Conservation (phyloP, 345 rosid genomes). For the Dovyalis caffra region DNA sequence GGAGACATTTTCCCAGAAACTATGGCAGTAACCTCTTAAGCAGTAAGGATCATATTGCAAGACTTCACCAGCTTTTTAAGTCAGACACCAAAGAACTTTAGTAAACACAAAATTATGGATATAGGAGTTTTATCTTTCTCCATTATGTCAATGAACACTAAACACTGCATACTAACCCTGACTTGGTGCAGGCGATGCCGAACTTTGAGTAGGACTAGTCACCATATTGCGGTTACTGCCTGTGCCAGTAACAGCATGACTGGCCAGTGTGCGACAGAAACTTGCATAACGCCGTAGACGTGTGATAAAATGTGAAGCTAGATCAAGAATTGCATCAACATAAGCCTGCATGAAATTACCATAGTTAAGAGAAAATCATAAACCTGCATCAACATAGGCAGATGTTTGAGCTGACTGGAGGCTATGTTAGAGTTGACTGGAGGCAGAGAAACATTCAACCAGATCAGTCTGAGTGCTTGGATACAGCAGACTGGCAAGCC, state of each 20-base stretch:
- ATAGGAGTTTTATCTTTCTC: background rate
- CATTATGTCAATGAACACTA: conserved; percentile 3
- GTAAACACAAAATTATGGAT: background rate
- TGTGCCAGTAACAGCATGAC: conserved; percentile 90
- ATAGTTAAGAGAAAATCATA: conserved; percentile 20
- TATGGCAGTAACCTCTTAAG: background rate
- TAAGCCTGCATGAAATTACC: conserved; percentile 63
- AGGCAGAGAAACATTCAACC: background rate
- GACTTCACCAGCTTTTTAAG: background rate
- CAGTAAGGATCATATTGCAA: background rate
- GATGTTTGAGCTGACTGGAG: background rate
- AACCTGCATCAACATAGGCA: background rate
- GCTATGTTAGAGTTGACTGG: background rate
- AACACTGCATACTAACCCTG: conserved; percentile 60
- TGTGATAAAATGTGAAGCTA: conserved; percentile 97
- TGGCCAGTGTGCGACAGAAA: conserved; percentile 97
- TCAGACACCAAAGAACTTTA: background rate
- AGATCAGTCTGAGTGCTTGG: background rate
- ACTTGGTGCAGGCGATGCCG: conserved; percentile 66
- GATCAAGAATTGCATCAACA: conserved; percentile 97
- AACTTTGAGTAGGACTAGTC: conserved; percentile 82
- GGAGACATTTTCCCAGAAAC: conserved; percentile 6
- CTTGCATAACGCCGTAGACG: conserved; percentile 97
- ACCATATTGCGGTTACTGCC: conserved; percentile 83
- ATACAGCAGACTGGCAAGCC: background rate